Conservation (phyloP, 805 yeast species). For the Kodamaea kaohsiungensis region DNA sequence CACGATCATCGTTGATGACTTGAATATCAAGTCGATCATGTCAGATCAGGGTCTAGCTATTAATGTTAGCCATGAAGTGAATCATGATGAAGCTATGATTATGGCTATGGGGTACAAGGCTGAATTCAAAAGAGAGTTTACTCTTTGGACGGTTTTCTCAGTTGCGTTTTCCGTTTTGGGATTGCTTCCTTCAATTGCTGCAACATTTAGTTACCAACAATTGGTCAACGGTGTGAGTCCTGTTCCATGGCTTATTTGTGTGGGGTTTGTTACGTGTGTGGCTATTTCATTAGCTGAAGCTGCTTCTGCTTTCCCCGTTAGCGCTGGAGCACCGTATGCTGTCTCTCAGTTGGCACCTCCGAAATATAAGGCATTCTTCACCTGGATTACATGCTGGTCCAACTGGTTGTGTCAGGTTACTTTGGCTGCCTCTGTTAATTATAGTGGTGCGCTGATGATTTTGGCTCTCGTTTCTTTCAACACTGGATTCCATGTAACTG, state of each 20-base stretch:
- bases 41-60: slow-evolving; percentile 40
- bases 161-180: slow-evolving; percentile 67
- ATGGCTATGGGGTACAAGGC: slow-evolving; percentile 63
- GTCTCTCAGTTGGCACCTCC: slow-evolving; percentile 63
- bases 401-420: slow-evolving; percentile 68
- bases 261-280: slow-evolving; percentile 56
- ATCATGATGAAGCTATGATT: slow-evolving; percentile 52
- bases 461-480: slow-evolving; percentile 48
- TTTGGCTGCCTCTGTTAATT: slow-evolving; percentile 61
- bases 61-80: slow-evolving; percentile 51
- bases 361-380: slow-evolving; percentile 49
- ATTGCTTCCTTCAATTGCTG: slow-evolving; percentile 63
- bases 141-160: slow-evolving; percentile 57
- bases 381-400: slow-evolving; percentile 66
- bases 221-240: slow-evolving; percentile 65
- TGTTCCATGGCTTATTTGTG: slow-evolving; percentile 58
- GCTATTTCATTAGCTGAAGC: slow-evolving; percentile 66
- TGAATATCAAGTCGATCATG: slow-evolving; percentile 37
- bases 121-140: slow-evolving; percentile 61
- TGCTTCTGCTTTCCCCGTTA: slow-evolving; percentile 64
- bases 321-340: slow-evolving; percentile 71
- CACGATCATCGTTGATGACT: slow-evolving; percentile 35
- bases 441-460: slow-evolving; percentile 56
- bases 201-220: slow-evolving; percentile 59
- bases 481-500: slow-evolving; percentile 41